Conservation (phyloP, 768 basidiomycete species). For the Clitopilus passeckerianus region DNA sequence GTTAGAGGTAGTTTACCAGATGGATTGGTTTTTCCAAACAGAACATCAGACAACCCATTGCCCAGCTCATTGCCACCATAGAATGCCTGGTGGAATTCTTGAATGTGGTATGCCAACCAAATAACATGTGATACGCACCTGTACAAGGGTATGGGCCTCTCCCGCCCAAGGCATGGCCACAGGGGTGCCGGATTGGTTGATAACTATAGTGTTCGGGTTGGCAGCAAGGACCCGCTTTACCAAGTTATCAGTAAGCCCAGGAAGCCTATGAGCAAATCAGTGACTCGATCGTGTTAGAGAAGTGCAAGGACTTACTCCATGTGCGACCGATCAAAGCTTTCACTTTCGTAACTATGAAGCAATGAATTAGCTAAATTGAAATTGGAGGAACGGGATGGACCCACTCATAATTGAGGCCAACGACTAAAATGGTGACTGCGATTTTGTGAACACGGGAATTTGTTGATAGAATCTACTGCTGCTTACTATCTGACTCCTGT, state of each 20-base stretch:
- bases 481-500: constrained; percentile 33
- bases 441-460: too few species aligned
- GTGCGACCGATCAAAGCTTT: constrained; percentile 52
- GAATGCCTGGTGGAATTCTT: constrained; percentile 34
- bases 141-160: constrained; percentile 29
- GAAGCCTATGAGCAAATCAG: constrained; percentile 27
- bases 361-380: neutral
- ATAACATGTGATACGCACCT: constrained; percentile 20
- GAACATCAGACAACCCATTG: constrained; percentile 51
- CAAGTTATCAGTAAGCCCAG: constrained; percentile 47
- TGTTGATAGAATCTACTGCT: neutral
- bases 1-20: constrained; percentile 52
- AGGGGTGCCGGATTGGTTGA: constrained; percentile 52
- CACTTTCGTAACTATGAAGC: constrained; percentile 41
- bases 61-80: constrained; percentile 54
- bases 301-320: constrained; percentile 26
- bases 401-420: constrained; percentile 53
- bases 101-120: too few species aligned
- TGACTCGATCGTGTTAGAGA: neutral
- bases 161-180: constrained; percentile 54
- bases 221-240: constrained; percentile 41
- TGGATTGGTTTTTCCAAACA: constrained; percentile 59
- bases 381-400: constrained; percentile 2
- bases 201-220: constrained; percentile 49
- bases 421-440: constrained; percentile 39